phyloP scores from a whole-genome alignment of 129 eudicot genomes.

The Pulicaria dysenterica region DNA sequence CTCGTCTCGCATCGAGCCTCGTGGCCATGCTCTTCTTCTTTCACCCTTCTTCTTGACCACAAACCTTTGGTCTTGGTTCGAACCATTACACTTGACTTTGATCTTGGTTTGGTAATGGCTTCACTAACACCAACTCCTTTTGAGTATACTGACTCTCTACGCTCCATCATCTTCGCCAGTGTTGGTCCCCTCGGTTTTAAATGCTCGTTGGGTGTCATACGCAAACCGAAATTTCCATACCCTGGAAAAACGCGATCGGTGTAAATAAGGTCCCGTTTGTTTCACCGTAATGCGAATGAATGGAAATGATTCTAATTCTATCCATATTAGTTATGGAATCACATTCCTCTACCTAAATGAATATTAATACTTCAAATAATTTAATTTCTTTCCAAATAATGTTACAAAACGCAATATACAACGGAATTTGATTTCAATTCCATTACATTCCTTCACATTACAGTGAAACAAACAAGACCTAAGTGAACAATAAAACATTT shows the following conservation, averaged over 20 bases:
- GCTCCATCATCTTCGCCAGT: constrained; percentile 28
- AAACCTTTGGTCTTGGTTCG: constrained; percentile 26
- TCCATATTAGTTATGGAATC: no score
- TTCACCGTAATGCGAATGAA: no score
- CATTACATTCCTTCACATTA: no score
- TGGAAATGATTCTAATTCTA: no score
- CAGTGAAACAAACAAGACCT: no score
- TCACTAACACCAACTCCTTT: constrained; percentile 34
- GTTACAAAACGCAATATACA: no score
- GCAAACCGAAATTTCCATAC: not conserved
- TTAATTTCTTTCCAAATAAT: no score
- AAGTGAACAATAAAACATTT: not conserved
- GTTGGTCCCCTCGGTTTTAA: constrained; percentile 33
- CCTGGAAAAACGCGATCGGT: not conserved
- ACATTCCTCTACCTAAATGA: no score
- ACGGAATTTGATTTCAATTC: no score
- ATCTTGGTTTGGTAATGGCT: constrained; percentile 26
- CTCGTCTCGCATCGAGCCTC: constrained; percentile 32
- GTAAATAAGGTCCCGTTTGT: no score
- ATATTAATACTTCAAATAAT: no score
- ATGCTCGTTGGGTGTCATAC: not conserved
- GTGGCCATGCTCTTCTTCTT: constrained; percentile 33
- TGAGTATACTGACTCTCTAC: constrained; percentile 43
- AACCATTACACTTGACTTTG: constrained; percentile 30
- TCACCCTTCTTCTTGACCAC: constrained; percentile 24